Evolutionary conservation across 75 land plant genomes (phyloP).

Genomic region (Azolla pinnata): DNA sequence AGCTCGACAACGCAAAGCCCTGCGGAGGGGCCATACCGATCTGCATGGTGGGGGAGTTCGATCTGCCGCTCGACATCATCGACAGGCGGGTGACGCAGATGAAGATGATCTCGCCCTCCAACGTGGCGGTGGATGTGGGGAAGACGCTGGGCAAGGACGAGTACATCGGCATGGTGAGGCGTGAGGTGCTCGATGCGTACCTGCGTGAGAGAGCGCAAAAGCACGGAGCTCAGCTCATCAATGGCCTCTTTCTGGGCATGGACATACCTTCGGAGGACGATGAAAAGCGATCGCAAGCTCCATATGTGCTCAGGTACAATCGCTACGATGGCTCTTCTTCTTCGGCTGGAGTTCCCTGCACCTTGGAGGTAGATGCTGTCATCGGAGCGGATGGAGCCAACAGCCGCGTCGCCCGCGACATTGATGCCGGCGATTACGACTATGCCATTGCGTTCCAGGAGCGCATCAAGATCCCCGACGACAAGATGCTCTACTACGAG

Average conservation of each 20-base stretch:
- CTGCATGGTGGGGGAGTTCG: constrained; percentile 93
- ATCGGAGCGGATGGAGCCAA: constrained; percentile 98
- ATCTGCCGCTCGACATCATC: constrained; percentile 58
- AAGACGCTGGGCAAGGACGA: constrained; percentile 66
- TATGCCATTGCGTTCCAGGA: constrained; percentile 99
- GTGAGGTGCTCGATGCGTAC: constrained; percentile 80
- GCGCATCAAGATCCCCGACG: constrained; percentile 76
- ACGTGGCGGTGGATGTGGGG: constrained; percentile 89
- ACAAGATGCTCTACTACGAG: constrained; percentile 91
- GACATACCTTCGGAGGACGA: no score
- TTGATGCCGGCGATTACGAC: constrained; percentile 83
- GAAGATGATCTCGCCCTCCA: constrained; percentile 95
- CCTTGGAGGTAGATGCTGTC: constrained; percentile 82
- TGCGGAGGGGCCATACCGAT: constrained; percentile 97
- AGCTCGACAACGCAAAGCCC: constrained; percentile 77
- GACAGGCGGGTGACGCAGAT: constrained; percentile 82
- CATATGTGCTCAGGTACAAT: constrained; percentile 56
- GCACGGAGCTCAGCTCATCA: constrained; percentile 58
- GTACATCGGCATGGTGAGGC: constrained; percentile 91
- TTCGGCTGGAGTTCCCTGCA: constrained; percentile 25
- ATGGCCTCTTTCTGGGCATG: constrained; percentile 55
- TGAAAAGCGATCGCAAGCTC: constrained; percentile 23
- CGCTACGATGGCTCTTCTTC: constrained; percentile 30
- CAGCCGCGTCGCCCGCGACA: constrained; percentile 72
- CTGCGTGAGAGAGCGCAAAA: constrained; percentile 61